Evolutionary conservation across 345 rosid genomes (phyloP), one percentile per base, ranked within the genome.

Genomic region (Mercurialis annua): DNA sequence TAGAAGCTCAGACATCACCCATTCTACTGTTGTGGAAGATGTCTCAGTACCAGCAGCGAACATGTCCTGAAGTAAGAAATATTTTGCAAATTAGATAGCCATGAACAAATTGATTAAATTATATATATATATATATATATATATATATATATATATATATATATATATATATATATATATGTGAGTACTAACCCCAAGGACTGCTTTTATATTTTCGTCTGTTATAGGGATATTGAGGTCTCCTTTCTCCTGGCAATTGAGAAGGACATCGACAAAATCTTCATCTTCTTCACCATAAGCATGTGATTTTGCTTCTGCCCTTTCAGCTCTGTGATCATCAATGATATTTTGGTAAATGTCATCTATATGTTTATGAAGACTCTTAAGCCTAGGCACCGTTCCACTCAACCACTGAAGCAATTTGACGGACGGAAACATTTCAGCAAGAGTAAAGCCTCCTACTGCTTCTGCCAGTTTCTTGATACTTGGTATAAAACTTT

Each of bases 291-390:
- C 46, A 58, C 2, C 27, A 1, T 46, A 4, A 18, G 21, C 10
- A 4, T n/a, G n/a, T n/a, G n/a, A n/a, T n/a, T 16, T 20, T n/a
- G 26, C 46, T 36, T 10, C 27, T n/a, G 17, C 46, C 29, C 23
- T 59, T 59, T 48, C 21, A 38, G 64, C 64, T 59, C 64, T 59
- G 12, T 59, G n/a, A n/a, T n/a, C n/a, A n/a, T n/a, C n/a, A n/a
- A n/a, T n/a, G n/a, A n/a, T n/a, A n/a, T n/a, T n/a, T n/a, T n/a
- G n/a, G n/a, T n/a, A n/a, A n/a, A n/a, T n/a, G n/a, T n/a, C n/a
- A n/a, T n/a, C n/a, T n/a, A n/a, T n/a, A n/a, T n/a, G n/a, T n/a
- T n/a, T n/a, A n/a, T n/a, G n/a, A n/a, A n/a, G n/a, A n/a, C n/a
- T n/a, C n/a, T n/a, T n/a, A n/a, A n/a, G n/a, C n/a, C n/a, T n/a